These are phyloP conservation scores for Paecilomyces niveus DNA, from an alignment of 2,329 filamentous ascomycete species.

Conservation along the genomic window DNA sequence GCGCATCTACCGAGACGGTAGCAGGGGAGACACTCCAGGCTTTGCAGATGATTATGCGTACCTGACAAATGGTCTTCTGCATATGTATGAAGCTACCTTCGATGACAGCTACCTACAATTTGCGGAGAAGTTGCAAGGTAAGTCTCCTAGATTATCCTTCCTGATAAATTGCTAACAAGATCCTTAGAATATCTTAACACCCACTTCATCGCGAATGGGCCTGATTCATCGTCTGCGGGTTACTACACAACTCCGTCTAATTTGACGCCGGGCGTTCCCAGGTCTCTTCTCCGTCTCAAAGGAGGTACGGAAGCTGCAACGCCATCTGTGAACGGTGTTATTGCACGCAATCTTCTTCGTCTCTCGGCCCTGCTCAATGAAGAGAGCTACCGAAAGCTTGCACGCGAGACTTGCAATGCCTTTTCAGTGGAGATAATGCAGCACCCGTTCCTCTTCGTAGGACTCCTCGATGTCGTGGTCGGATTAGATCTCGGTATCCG, in stretches of 20 bases:
- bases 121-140: slow-evolving; percentile 73
- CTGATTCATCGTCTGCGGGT: slow-evolving; percentile 27
- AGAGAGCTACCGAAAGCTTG: slow-evolving; percentile 55
- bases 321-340: slow-evolving; percentile 81
- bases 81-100: slow-evolving; percentile 76
- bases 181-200: slow-evolving; percentile 61
- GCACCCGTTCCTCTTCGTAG: slow-evolving; percentile 85
- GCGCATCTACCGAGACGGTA: slow-evolving; percentile 63
- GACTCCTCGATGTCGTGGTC: slow-evolving; percentile 69
- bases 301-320: slow-evolving; percentile 91
- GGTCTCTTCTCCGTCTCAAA: slow-evolving; percentile 72
- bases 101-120: slow-evolving; percentile 70
- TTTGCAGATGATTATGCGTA: slow-evolving; percentile 97
- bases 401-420: slow-evolving; percentile 67
- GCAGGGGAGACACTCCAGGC: slow-evolving; percentile 57
- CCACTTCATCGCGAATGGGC: slow-evolving; percentile 65
- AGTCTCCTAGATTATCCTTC: slow-evolving; percentile 15
- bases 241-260: slow-evolving; percentile 36
- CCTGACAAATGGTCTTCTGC: slow-evolving; percentile 71
- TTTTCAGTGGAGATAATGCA: slow-evolving; percentile 91
- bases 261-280: slow-evolving; percentile 50
- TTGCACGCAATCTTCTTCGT: slow-evolving; percentile 80
- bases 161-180: slow-evolving; percentile 8
- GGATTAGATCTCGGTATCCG: slow-evolving; percentile 63
- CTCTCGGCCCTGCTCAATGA: slow-evolving; percentile 65